phyloP scores from a whole-genome alignment of 768 basidiomycete species.

The Filobasidium floriforme region DNA sequence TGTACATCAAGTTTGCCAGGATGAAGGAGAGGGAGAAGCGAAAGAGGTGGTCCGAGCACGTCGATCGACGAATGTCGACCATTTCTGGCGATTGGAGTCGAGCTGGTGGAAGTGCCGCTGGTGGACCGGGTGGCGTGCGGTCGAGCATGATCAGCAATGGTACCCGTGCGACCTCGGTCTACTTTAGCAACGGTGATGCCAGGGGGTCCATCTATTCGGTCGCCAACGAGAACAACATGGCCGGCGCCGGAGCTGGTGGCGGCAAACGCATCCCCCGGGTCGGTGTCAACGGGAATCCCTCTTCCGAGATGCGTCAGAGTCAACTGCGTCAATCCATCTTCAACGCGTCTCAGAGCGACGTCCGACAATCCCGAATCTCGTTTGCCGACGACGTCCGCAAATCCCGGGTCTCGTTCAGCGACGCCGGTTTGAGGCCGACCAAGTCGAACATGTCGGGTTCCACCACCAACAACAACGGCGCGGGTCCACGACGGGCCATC shows the following conservation, averaged over 20 bases:
- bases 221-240: constrained; percentile 42
- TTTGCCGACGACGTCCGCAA: constrained; percentile 41
- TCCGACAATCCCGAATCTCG: constrained; percentile 40
- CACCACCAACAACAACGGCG: not conserved
- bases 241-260: constrained; percentile 36
- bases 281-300: not conserved
- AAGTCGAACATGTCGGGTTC: constrained; percentile 22
- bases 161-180: constrained; percentile 7
- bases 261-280: not conserved
- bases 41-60: constrained; percentile 41
- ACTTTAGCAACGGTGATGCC: constrained; percentile 15
- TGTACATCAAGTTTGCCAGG: constrained; percentile 41
- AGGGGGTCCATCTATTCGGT: constrained; percentile 28
- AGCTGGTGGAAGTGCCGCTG: constrained; percentile 26
- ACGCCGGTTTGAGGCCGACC: constrained; percentile 31
- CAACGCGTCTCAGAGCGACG: constrained; percentile 29
- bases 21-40: constrained; percentile 40
- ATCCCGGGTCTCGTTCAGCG: constrained; percentile 43
- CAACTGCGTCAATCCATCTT: constrained; percentile 21
- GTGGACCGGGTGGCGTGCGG: constrained; percentile 23
- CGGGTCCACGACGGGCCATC: constrained; percentile 2
- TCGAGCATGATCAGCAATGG: constrained; percentile 13
- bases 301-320: constrained; percentile 26
- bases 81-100: constrained; percentile 43
- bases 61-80: constrained; percentile 36